These are phyloP conservation scores for Termitomyces sp. DNA, from an alignment of 768 basidiomycete species.

Conservation along the genomic window DNA sequence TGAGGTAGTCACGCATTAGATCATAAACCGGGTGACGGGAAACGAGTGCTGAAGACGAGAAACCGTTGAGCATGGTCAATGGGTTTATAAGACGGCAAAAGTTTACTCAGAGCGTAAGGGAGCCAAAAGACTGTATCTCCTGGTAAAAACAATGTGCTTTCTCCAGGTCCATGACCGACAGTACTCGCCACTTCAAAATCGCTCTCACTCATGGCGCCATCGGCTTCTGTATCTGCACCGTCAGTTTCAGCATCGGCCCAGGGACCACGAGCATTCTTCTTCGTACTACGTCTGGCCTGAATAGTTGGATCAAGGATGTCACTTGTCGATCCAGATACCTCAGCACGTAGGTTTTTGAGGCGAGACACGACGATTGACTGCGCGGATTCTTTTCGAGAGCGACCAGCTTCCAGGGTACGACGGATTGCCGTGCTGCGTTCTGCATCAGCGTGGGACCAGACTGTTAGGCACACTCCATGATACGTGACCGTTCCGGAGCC, in stretches of 20 bases:
- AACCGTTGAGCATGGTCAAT: slow-evolving; percentile 7
- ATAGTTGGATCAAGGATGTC: slow-evolving; percentile 50
- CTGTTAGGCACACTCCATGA: slow-evolving; percentile 89
- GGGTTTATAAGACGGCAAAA: slow-evolving; percentile 4
- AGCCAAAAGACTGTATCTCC: slow-evolving; percentile 94
- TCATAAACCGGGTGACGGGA: slow-evolving; percentile 94
- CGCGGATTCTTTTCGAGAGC: slow-evolving; percentile 75
- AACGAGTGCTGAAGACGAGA: slow-evolving; percentile 58
- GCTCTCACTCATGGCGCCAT: slow-evolving; percentile 79
- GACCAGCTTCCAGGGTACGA: slow-evolving; percentile 74
- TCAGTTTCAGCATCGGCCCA: slow-evolving; percentile 78
- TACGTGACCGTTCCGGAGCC: slow-evolving; percentile 57
- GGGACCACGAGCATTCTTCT: slow-evolving; percentile 60
- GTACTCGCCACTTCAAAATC: slow-evolving; percentile 83
- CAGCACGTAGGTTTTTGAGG: slow-evolving; percentile 60
- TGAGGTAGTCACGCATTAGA: slow-evolving; percentile 91
- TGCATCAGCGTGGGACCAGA: slow-evolving; percentile 94
- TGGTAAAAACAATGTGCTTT: slow-evolving; percentile 85
- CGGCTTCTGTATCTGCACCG: slow-evolving; percentile 66
- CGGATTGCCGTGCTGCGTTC: slow-evolving; percentile 84
- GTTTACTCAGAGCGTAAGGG: slow-evolving; percentile 86
- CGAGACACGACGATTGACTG: slow-evolving; percentile 70
- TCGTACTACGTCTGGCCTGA: slow-evolving; percentile 56
- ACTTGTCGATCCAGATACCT: slow-evolving; percentile 39
- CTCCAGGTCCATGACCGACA: slow-evolving; percentile 77